phyloP scores from a whole-genome alignment of 148 eudicot genomes.

The Spergularia marina region DNA sequence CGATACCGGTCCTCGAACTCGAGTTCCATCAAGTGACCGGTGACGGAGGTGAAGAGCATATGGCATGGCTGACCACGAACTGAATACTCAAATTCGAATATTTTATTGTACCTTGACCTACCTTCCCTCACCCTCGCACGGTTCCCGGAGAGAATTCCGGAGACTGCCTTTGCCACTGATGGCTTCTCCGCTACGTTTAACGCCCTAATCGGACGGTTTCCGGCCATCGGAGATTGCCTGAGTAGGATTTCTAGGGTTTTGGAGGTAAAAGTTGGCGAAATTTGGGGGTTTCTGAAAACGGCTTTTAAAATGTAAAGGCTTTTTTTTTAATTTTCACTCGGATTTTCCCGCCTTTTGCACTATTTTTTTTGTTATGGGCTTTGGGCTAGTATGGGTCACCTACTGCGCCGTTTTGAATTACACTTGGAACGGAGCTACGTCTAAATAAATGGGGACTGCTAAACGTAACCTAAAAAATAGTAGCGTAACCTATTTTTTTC shows the following conservation, averaged over 20 bases:
- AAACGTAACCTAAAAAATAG: no score
- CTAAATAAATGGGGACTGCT: no score
- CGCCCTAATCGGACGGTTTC: slow-evolving; percentile 55
- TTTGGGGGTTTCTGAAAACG: slow-evolving; percentile 8
- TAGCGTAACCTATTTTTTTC: no score
- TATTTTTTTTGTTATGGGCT: no score
- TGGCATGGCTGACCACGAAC: slow-evolving; percentile 59
- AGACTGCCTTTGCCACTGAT: slow-evolving; percentile 89
- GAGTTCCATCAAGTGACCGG: slow-evolving; percentile 93
- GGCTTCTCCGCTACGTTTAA: slow-evolving; percentile 98
- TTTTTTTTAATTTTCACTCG: background rate
- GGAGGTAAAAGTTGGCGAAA: background rate
- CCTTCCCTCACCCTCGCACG: slow-evolving; percentile 68
- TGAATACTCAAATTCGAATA: slow-evolving; percentile 69
- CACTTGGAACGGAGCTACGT: no score
- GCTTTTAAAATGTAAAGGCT: background rate
- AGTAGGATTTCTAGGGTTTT: slow-evolving; percentile 30
- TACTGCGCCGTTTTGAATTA: no score
- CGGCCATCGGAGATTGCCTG: slow-evolving; percentile 33
- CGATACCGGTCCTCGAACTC: slow-evolving; percentile 72
- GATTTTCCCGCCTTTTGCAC: slow-evolving; percentile 25
- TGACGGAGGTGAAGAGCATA: slow-evolving; percentile 88
- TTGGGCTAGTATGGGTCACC: no score
- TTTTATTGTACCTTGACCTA: slow-evolving; percentile 77
- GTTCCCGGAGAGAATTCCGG: slow-evolving; percentile 62